Evolutionary conservation across 345 rosid species (phyloP).

Genomic region (Aquilaria yunnanensis): DNA sequence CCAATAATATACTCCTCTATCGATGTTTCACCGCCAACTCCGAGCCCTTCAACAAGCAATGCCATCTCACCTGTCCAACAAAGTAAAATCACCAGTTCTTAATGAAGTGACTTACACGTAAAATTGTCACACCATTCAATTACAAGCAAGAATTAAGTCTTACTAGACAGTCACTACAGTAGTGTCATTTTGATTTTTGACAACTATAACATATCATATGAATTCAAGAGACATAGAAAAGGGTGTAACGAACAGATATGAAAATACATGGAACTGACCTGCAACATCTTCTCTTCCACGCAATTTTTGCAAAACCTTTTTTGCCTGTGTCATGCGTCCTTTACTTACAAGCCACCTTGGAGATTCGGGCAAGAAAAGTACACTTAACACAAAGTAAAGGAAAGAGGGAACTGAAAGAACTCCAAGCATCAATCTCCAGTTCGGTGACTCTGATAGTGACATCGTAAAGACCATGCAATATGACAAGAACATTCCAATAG

Average conservation of each 20-base stretch:
- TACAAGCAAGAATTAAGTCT: too few species aligned
- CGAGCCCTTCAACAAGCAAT: constrained; percentile 90
- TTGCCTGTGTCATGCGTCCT: constrained; percentile 92
- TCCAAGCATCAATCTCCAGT: constrained; percentile 98
- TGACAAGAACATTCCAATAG: constrained; percentile 86
- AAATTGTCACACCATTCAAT: too few species aligned
- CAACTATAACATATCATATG: too few species aligned
- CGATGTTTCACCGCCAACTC: constrained; percentile 75
- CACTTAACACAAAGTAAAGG: constrained; percentile 45
- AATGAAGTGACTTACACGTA: neutral
- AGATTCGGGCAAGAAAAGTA: constrained; percentile 88
- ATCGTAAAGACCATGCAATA: constrained; percentile 92
- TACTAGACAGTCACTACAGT: too few species aligned
- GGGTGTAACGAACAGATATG: too few species aligned
- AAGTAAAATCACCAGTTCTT: constrained; percentile 13
- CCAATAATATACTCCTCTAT: constrained; percentile 88
- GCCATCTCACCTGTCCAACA: constrained; percentile 93
- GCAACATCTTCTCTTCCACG: constrained; percentile 85
- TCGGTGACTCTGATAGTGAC: constrained; percentile 67
- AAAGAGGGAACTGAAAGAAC: constrained; percentile 82
- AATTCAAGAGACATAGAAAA: too few species aligned
- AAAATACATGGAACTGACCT: constrained; percentile 38
- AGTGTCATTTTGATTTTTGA: too few species aligned
- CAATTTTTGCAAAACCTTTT: constrained; percentile 69
- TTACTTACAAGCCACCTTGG: constrained; percentile 99